A percentile compares a stretch with the other conserved stretches of the same genome.
phyloP scores from a whole-genome alignment of 2,329 filamentous ascomycete genomes.

The Dothistroma pini region DNA sequence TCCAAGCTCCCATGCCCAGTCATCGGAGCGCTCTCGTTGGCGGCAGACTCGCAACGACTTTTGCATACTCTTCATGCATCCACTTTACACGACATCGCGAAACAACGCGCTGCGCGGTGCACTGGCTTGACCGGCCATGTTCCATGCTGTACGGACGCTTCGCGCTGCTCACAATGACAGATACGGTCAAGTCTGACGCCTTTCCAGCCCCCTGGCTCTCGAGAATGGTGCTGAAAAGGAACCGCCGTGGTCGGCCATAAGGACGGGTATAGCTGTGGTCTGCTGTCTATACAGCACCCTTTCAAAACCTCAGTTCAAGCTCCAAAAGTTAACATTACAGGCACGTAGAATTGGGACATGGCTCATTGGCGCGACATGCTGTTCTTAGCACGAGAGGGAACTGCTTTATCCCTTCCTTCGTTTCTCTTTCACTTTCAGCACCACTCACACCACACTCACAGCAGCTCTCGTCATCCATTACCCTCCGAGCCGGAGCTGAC shows the following conservation, averaged over 20 bases:
- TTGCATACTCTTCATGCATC: neutral
- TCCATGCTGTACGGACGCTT: neutral
- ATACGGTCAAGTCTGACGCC: neutral
- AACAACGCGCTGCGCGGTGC: neutral
- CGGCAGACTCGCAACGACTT: conserved; percentile 1
- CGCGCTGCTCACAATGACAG: neutral
- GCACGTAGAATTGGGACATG: neutral
- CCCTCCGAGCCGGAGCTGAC: too few species aligned
- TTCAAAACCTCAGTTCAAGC: neutral
- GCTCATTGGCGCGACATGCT: neutral
- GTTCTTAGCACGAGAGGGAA: neutral
- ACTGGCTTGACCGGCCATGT: neutral
- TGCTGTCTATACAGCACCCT: conserved; percentile 4
- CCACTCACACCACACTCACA: neutral
- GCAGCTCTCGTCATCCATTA: neutral
- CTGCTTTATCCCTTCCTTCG: neutral
- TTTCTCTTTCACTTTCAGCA: neutral
- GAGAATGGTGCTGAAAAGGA: neutral
- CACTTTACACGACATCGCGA: conserved; percentile 3
- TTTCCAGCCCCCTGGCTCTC: neutral
- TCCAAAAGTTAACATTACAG: neutral
- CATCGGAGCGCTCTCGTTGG: conserved; percentile 1
- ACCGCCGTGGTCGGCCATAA: conserved; percentile 1
- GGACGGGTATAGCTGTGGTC: conserved; percentile 1
- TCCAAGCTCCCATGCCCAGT: neutral